Evolutionary conservation across 306 rosid species (phyloP).

Genomic region (Castanopsis chinensis): DNA sequence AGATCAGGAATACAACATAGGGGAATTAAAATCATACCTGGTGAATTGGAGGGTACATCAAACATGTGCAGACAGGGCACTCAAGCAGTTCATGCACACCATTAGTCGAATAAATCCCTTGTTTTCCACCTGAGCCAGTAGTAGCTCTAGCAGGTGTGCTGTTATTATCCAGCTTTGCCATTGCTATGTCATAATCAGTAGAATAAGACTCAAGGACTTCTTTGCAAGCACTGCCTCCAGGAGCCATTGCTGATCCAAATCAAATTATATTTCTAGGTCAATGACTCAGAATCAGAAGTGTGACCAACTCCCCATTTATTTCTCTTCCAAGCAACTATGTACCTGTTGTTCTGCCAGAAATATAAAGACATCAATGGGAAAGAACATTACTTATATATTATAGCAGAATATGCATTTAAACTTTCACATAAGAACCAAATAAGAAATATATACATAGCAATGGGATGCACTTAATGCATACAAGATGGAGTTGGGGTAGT

Average conservation of each 20-base stretch:
- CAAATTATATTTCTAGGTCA: slow-evolving; percentile 23
- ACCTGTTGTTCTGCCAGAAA: slow-evolving; percentile 35
- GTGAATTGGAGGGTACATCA: slow-evolving; percentile 96
- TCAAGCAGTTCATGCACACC: slow-evolving; percentile 82
- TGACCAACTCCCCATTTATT: slow-evolving; percentile 22
- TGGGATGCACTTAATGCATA: not conserved
- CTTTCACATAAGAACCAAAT: slow-evolving; percentile 2
- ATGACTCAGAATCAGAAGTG: slow-evolving; percentile 13
- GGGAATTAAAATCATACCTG: slow-evolving; percentile 47
- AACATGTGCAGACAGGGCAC: slow-evolving; percentile 77
- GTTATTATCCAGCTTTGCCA: slow-evolving; percentile 52
- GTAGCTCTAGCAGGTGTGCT: slow-evolving; percentile 40
- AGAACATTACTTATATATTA: not conserved
- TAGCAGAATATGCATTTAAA: not conserved
- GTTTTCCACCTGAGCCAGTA: slow-evolving; percentile 49
- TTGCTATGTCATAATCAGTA: slow-evolving; percentile 54
- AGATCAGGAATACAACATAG: not conserved
- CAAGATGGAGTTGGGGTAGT: not conserved
- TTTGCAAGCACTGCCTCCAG: slow-evolving; percentile 62
- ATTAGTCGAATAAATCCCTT: slow-evolving; percentile 59
- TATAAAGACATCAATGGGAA: slow-evolving; percentile 10
- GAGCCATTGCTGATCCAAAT: slow-evolving; percentile 60
- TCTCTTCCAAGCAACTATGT: slow-evolving; percentile 17
- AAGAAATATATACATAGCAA: not conserved
- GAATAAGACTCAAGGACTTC: slow-evolving; percentile 60